Conservation (phyloP, 2,329 filamentous ascomycete species). For the Aureobasidium uvarum region DNA sequence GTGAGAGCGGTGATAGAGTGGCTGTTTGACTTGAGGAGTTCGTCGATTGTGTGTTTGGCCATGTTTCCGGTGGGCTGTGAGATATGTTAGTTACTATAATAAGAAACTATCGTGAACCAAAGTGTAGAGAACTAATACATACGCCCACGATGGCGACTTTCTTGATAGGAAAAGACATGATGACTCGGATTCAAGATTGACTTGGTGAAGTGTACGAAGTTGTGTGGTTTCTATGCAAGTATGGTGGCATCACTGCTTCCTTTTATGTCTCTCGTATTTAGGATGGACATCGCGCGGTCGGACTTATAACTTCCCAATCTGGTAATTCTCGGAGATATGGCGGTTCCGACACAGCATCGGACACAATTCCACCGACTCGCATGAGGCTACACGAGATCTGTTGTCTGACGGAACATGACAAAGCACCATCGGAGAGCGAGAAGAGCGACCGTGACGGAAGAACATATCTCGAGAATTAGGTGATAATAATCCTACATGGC, state of each 20-base stretch:
- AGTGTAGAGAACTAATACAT: conserved; percentile 10
- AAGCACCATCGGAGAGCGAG: neutral
- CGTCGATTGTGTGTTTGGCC: conserved; percentile 38
- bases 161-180: conserved; percentile 32
- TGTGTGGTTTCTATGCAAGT: neutral
- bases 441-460: neutral
- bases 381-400: neutral
- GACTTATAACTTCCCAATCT: conserved; percentile 1
- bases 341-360: neutral
- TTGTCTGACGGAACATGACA: neutral
- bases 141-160: conserved; percentile 44
- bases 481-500: conserved; percentile 25
- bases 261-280: neutral
- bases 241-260: neutral
- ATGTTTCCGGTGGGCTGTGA: conserved; percentile 35
- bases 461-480: neutral
- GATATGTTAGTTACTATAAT: neutral
- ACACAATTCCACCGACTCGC: neutral
- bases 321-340: neutral
- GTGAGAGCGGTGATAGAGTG: conserved; percentile 43
- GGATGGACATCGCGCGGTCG: neutral
- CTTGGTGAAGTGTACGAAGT: neutral
- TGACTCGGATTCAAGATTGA: neutral
- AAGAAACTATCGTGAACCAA: too few relatives aligned
- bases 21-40: conserved; percentile 36